Evolutionary conservation across 495 filamentous ascomycete species (phyloP).

Genomic region (Beverwykella pulmonaria): DNA sequence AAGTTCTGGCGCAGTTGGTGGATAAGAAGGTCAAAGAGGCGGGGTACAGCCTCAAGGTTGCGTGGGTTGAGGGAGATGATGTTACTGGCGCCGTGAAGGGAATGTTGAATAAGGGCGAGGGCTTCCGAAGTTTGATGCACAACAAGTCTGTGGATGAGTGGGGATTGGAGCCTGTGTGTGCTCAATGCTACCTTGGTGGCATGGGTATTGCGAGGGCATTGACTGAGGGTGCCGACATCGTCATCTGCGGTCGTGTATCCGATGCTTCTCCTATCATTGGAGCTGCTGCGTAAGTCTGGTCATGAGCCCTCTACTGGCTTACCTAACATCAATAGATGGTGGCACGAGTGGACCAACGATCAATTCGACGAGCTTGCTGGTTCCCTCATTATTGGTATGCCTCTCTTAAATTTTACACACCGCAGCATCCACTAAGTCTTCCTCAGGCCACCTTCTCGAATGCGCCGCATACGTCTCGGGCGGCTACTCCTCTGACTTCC

Average conservation of each 20-base stretch:
- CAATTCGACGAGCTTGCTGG: constrained; percentile 37
- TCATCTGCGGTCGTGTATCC: constrained; percentile 33
- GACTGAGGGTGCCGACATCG: constrained; percentile 34
- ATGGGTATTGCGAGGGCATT: constrained; percentile 33
- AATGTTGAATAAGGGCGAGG: constrained; percentile 39
- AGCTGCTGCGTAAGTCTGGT: constrained; percentile 29
- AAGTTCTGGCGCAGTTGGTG: constrained; percentile 37
- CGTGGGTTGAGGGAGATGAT: constrained; percentile 44
- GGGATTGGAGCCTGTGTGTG: constrained; percentile 34
- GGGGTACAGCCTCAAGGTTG: constrained; percentile 37
- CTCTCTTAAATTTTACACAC: not conserved
- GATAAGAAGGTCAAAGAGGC: constrained; percentile 32
- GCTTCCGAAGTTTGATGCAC: constrained; percentile 40
- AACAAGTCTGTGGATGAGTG: constrained; percentile 30
- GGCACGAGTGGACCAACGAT: constrained; percentile 34
- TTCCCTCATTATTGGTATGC: constrained; percentile 30
- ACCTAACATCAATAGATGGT: constrained; percentile 18
- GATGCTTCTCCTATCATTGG: constrained; percentile 39
- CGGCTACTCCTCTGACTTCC: constrained; percentile 34
- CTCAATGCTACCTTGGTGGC: constrained; percentile 36
- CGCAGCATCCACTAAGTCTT: not conserved
- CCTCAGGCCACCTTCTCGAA: constrained; percentile 35
- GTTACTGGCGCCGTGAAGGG: constrained; percentile 35
- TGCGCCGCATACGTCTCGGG: constrained; percentile 37
- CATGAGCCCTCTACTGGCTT: not conserved